Evolutionary conservation across 75 land plant species (phyloP).

Genomic region (Larix kaempferi): DNA sequence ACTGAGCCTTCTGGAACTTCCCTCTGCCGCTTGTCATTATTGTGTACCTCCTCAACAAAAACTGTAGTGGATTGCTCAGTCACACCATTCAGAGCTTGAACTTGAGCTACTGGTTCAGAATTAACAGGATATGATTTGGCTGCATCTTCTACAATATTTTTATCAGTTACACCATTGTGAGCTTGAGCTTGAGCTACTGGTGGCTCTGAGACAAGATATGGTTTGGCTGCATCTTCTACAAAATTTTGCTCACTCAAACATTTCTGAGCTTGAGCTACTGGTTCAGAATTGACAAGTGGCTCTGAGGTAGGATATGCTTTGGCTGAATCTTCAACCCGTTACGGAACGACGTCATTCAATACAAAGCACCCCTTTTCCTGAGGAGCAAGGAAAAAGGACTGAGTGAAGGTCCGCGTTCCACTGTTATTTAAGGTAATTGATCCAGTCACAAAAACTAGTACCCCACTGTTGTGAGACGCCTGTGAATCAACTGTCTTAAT

Average conservation of each 20-base stretch:
- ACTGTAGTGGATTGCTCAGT: no score
- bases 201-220: no score
- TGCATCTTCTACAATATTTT: no score
- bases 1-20: background rate
- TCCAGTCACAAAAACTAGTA: conserved; percentile 79
- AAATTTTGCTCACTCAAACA: no score
- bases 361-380: conserved; percentile 60
- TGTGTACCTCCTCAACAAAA: conserved; percentile 14
- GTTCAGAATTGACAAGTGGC: background rate
- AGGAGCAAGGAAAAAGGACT: conserved; percentile 59
- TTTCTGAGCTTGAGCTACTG: no score
- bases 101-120: no score
- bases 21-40: background rate
- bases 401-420: conserved; percentile 50
- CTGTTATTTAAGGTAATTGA: conserved; percentile 44
- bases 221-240: no score
- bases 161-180: no score
- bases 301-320: no score
- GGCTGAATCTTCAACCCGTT: conserved; percentile 18
- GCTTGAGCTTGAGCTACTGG: no score
- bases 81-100: no score
- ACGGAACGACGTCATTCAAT: conserved; percentile 54
- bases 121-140: no score
- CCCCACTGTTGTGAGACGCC: conserved; percentile 59
- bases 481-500: conserved; percentile 80